Conservation (phyloP, 176 grass and related monocot genomes). For the Oryza glaberrima region DNA sequence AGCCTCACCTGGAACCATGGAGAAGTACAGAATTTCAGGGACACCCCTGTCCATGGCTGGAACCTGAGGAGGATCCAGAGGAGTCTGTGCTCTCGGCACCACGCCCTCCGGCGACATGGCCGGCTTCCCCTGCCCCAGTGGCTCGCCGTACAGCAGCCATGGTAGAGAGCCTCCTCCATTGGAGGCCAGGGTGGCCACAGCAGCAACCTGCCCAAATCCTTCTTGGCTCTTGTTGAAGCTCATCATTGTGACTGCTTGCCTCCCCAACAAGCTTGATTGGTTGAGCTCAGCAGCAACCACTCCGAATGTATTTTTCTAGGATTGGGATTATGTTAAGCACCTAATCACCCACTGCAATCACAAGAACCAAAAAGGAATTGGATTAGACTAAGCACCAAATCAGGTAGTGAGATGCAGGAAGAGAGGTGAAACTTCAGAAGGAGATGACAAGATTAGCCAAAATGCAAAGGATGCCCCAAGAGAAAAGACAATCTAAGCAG, state of each 20-base stretch:
- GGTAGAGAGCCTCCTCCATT: slow-evolving; percentile 38
- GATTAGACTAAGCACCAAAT: not conserved
- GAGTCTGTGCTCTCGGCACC: slow-evolving; percentile 38
- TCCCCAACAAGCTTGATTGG: not conserved
- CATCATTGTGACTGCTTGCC: slow-evolving; percentile 26
- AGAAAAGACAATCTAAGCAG: not conserved
- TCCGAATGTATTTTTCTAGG: not conserved
- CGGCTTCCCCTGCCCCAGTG: slow-evolving; percentile 47
- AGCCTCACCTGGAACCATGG: slow-evolving; percentile 65
- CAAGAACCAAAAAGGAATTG: slow-evolving; percentile 28
- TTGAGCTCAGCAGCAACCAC: not conserved
- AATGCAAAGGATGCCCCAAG: not conserved
- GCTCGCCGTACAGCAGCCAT: slow-evolving; percentile 62
- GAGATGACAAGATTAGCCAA: no score
- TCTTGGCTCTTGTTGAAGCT: slow-evolving; percentile 54
- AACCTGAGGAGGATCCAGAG: slow-evolving; percentile 28
- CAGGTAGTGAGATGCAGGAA: slow-evolving; percentile 15
- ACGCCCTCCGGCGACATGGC: slow-evolving; percentile 32
- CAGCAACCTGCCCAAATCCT: slow-evolving; percentile 29
- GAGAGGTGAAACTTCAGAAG: not conserved
- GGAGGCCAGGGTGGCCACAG: not conserved
- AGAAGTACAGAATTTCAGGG: slow-evolving; percentile 50
- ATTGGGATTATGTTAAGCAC: slow-evolving; percentile 20
- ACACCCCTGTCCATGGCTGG: slow-evolving; percentile 43
- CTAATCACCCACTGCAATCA: slow-evolving; percentile 49